Base-by-base conservation (phyloP, 805 yeast genomes). In the Candida vartiovaarae region DNA sequence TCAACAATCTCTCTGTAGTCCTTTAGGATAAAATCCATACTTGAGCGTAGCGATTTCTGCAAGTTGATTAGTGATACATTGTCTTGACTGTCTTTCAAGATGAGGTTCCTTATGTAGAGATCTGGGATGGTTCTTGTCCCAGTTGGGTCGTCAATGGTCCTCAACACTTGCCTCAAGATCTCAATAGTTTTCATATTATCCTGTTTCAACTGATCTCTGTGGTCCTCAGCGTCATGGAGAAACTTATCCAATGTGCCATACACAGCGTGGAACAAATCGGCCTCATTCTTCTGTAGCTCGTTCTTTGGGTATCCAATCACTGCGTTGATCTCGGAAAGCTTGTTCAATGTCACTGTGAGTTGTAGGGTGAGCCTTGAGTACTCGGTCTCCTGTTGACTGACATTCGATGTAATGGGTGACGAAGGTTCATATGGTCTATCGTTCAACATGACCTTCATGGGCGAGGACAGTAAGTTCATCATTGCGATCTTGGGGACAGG, bases 221-320 rank as follows among this genome's bases (percentile, higher is more conserved):
- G 71, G 5, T 56, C 49, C 38, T 62, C 60, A 1, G 74, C 69
- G 29, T 63, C 64, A 2, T 60, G 50, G 26, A 65, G 57, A 44
- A 65, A 75, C 46, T 67, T 64, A 23, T 67, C 60, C 29, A 79
- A 74, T 2, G 79, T 72, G 27, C 67, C 66, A 32, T 78, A 72
- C 5, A 79, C 64, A 4, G 68, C 68, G 11, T 62, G 67, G 50
- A 78, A 78, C 10, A 79, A 70, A 36, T 67, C 66, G 31, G 70
- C 60, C 50, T 76, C 78, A 50, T 76, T 78, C 32, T 60, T 60
- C 10, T 70, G 55, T 3, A 76, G 71, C 44, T 78, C 82, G 7
- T 58, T 53, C n/a, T 66, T 57, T 1, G 80, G 67, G 53, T 74
- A 77, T 1, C 85, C 85, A 34, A 79, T 78, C 45, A 68, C 71